A percentile compares a stretch with the other conserved stretches of the same genome.
Evolutionary conservation across 441 rosid species (phyloP).

Genomic region (Brassica hybrid): DNA sequence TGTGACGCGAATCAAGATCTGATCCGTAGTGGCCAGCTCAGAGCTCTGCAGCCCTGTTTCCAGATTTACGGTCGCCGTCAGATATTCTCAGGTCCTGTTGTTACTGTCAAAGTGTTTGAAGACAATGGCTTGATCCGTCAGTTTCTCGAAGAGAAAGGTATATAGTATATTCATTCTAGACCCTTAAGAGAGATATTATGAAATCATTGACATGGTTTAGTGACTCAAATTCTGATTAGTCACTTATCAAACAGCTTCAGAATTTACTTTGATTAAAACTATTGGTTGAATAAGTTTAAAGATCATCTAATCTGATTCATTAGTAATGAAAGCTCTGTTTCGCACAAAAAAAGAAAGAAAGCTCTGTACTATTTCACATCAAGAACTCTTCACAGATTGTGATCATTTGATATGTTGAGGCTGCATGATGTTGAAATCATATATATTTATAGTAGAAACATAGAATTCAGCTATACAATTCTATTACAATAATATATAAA

Average conservation of each 20-base stretch:
- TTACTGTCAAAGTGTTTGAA: constrained; percentile 95
- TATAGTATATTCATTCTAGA: background rate
- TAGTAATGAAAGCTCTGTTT: background rate
- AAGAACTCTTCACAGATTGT: no score
- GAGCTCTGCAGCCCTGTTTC: constrained; percentile 86
- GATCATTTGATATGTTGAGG: no score
- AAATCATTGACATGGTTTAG: constrained; percentile 17
- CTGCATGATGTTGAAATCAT: no score
- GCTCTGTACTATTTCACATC: no score
- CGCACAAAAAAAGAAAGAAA: no score
- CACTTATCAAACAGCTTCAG: background rate
- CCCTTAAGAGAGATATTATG: constrained; percentile 1
- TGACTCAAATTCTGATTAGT: no score
- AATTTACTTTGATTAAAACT: constrained; percentile 1
- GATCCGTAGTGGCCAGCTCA: constrained; percentile 82
- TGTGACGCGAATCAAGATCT: constrained; percentile 95
- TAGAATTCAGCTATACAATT: no score
- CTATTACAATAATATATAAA: no score
- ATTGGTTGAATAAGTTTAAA: constrained; percentile 8
- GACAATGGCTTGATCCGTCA: constrained; percentile 92
- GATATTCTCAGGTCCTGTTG: constrained; percentile 87
- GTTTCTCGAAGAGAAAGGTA: constrained; percentile 91
- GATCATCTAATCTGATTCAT: constrained; percentile 2
- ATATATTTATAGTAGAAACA: no score
- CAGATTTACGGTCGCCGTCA: constrained; percentile 94